These are phyloP conservation scores for Ganoderma sp. DNA, from an alignment of 1,284 basidiomycete species.

Conservation along the genomic window DNA sequence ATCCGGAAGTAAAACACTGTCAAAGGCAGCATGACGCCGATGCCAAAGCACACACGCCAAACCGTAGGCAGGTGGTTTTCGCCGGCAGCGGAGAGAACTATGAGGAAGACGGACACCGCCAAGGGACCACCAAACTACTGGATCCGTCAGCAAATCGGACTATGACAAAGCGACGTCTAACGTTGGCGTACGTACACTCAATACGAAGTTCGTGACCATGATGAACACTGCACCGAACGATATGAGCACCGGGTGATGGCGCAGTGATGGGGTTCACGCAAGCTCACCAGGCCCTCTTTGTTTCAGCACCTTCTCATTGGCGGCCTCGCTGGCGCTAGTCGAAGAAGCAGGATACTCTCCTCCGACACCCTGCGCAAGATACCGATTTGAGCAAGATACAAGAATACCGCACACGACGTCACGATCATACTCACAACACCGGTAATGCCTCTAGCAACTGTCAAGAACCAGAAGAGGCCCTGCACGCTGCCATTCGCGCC, in stretches of 20 bases:
- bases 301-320: slow-evolving; percentile 71
- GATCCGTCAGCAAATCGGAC: slow-evolving; percentile 33
- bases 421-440: slow-evolving; percentile 63
- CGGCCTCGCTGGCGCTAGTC: slow-evolving; percentile 71
- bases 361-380: slow-evolving; percentile 60
- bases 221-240: slow-evolving; percentile 57
- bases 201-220: slow-evolving; percentile 77
- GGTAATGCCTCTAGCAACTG: slow-evolving; percentile 72
- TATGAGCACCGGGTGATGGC: slow-evolving; percentile 14
- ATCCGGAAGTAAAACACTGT: slow-evolving; percentile 76
- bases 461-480: slow-evolving; percentile 81
- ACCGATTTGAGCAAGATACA: not conserved
- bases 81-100: slow-evolving; percentile 72
- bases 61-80: slow-evolving; percentile 69
- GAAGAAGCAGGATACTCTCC: slow-evolving; percentile 82
- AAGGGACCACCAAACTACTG: slow-evolving; percentile 70
- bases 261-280: slow-evolving; percentile 10
- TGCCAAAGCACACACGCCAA: slow-evolving; percentile 79
- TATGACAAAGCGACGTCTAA: slow-evolving; percentile 16
- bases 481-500: slow-evolving; percentile 61
- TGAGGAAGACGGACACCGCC: slow-evolving; percentile 73
- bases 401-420: slow-evolving; percentile 9
- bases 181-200: slow-evolving; percentile 46
- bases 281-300: slow-evolving; percentile 63
- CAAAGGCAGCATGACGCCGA: slow-evolving; percentile 72